These are phyloP conservation scores for Hypholoma sublateritium DNA, from an alignment of 768 basidiomycete genomes.

Conservation along the genomic window DNA sequence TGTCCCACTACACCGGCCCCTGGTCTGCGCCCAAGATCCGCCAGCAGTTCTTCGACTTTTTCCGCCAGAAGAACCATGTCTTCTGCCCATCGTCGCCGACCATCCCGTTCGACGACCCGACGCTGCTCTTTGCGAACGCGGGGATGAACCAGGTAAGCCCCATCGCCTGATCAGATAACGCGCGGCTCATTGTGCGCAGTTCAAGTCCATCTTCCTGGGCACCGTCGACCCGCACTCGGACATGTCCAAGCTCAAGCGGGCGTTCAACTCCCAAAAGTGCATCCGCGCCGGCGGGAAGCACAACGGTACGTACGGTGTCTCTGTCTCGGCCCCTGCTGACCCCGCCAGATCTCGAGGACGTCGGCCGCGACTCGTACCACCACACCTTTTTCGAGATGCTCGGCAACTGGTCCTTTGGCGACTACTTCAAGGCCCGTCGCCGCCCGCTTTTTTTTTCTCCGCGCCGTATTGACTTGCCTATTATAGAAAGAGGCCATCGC, in stretches of 20 bases:
- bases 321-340: not conserved
- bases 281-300: constrained; percentile 99
- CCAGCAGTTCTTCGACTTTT: constrained; percentile 89
- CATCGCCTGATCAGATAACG: not conserved
- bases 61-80: constrained; percentile 75
- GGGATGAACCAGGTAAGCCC: constrained; percentile 86
- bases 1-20: constrained; percentile 43
- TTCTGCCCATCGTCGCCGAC: constrained; percentile 91
- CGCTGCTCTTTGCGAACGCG: constrained; percentile 96
- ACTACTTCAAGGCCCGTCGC: constrained; percentile 90
- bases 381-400: constrained; percentile 99
- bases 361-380: constrained; percentile 98
- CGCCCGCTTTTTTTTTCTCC: not conserved
- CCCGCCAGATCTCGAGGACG: constrained; percentile 88
- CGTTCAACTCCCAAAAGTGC: constrained; percentile 97
- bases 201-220: constrained; percentile 97
- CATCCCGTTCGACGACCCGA: constrained; percentile 97
- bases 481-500: constrained; percentile 85
- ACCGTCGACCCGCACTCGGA: constrained; percentile 95
- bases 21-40: constrained; percentile 88
- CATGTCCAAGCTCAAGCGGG: constrained; percentile 86
- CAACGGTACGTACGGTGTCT: constrained; percentile 61
- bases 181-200: constrained; percentile 44
- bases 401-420: constrained; percentile 99
- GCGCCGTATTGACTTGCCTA: constrained; percentile 13